Conservation (phyloP, 75 land plant species). For the Azolla pinnata region DNA sequence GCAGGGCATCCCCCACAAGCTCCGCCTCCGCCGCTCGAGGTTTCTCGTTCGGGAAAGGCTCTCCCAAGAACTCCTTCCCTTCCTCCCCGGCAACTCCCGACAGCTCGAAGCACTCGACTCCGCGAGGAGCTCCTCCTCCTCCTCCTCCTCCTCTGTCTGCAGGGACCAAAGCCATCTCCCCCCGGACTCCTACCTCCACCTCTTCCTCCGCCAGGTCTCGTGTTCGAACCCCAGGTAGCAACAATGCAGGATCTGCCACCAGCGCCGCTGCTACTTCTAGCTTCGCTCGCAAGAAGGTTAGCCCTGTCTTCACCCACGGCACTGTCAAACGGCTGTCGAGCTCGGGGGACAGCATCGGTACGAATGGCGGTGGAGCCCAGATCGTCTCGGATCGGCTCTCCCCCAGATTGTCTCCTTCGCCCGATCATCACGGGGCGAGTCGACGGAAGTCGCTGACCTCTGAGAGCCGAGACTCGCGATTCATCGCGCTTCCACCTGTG, state of each 20-base stretch:
- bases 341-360: conserved; percentile 30
- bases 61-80: conserved; percentile 2
- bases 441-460: conserved; percentile 45
- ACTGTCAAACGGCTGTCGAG: conserved; percentile 14
- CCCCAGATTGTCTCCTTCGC: conserved; percentile 32
- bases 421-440: conserved; percentile 29
- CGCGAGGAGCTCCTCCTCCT: conserved; percentile 5
- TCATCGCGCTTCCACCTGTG: conserved; percentile 71
- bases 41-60: background rate
- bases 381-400: conserved; percentile 28
- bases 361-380: conserved; percentile 19
- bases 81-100: conserved; percentile 1
- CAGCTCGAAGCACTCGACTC: background rate
- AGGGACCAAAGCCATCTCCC: conserved; percentile 5
- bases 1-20: no score
- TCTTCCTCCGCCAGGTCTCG: background rate
- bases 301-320: conserved; percentile 1
- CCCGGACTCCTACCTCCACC: background rate
- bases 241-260: background rate
- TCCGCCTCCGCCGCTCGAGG: background rate
- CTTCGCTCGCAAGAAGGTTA: conserved; percentile 2
- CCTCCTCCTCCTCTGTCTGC: background rate
- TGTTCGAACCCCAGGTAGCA: background rate
- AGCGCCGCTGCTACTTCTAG: no score
- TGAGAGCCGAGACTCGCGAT: conserved; percentile 61